Conservation (phyloP, 805 yeast species). For the Debaryomyces maramus region DNA sequence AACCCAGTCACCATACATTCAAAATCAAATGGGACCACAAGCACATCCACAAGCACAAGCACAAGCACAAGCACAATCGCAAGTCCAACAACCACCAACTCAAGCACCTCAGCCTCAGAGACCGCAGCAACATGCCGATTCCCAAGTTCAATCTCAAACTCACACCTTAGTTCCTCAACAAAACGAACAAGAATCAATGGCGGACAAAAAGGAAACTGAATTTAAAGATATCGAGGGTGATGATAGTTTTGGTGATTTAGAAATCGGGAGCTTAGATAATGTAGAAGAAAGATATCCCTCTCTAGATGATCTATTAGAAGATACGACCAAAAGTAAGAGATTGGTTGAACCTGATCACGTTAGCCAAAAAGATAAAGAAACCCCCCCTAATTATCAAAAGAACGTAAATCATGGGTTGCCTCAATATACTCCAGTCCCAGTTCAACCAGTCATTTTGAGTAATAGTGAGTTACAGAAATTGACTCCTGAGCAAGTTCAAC, state of each 20-base stretch:
- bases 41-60: conserved; percentile 1
- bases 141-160: background rate
- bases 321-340: background rate
- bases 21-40: conserved; percentile 9
- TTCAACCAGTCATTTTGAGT: conserved; percentile 15
- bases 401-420: background rate
- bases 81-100: background rate
- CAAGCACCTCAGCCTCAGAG: background rate
- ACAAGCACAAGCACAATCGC: background rate
- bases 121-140: background rate
- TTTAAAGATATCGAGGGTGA: conserved; percentile 5
- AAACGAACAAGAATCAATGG: background rate
- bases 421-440: conserved; percentile 12
- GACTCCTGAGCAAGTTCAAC: conserved; percentile 23
- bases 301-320: conserved; percentile 32
- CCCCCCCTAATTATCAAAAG: background rate
- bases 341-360: background rate
- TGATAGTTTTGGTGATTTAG: conserved; percentile 25
- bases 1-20: conserved; percentile 15
- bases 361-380: background rate
- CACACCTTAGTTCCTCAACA: background rate
- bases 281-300: conserved; percentile 56
- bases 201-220: background rate
- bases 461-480: conserved; percentile 14
- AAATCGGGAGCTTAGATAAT: conserved; percentile 41